Base-by-base conservation (phyloP, 352 stramenopile genomes). In the Phytophthora megakarya region DNA sequence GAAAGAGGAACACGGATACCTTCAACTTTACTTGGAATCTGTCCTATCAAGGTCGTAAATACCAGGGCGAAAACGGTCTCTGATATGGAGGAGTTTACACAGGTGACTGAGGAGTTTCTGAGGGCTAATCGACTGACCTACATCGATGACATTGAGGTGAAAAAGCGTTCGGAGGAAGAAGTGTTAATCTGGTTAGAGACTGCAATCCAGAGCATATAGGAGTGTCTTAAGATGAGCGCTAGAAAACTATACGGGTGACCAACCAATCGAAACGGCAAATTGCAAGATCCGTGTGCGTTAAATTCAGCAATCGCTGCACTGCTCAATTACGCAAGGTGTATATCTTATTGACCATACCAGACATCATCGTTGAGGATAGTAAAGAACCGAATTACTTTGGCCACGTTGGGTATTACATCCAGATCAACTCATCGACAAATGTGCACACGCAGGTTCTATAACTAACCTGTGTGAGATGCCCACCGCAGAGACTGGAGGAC, bases 81-180 rank as follows among this genome's bases (percentile, higher is more conserved):
- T n/a, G 51, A 50, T 4, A 60, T 60, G 51, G 11, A 11, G 11
- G 40, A 50, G 11, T 50, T 60, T 19, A 51, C 39, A 3, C n/a
- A 11, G 3, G 5, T 12, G 1, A 58, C 50, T 7, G 16, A 3
- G 3, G 18, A 3, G 8, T 16, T 59, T 7, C 16, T 48, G 1
- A 19, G 50, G 5, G 3, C 16, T 8, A n/a, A 50, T 1, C 3
- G 30, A 1, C 33, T 43, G 8, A 48, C n/a, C n/a, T n/a, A n/a
- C n/a, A n/a, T 58, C 1, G 28, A 60, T 16, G 39, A 59, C 13
- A 59, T 59, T 33, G 30, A 42, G 18, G 3, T 30, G 19, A 28
- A 50, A 2, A 42, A 13, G 4, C n/a, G n/a, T n/a, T n/a, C n/a
- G n/a, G n/a, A n/a, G n/a, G n/a, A n/a, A n/a, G n/a, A 58, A 10